Evolutionary conservation across 805 yeast genomes (phyloP), one percentile per base, ranked within the genome.

Genomic region (Candida silvatica): DNA sequence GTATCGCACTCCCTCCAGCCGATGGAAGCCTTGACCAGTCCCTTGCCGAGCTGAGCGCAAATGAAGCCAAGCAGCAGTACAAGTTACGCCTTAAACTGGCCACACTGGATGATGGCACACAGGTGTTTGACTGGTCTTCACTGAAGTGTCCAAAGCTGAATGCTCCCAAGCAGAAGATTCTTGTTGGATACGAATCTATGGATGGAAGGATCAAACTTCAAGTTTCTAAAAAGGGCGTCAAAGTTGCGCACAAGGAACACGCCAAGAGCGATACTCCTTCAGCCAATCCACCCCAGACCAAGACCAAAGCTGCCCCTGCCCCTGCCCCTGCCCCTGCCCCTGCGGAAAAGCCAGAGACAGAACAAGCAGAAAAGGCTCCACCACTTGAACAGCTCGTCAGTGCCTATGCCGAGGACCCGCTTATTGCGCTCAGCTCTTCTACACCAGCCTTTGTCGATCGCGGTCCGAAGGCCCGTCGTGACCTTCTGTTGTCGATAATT

Each of bases 401-500:
- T 16, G 19, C 26, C 8, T 35, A 22, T 26, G 29, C 28, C 16
- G 28, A 22, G 5, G 22, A n/a, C n/a, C n/a, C n/a, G n/a, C n/a
- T n/a, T n/a, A n/a, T n/a, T n/a, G n/a, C n/a, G n/a, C n/a, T n/a
- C n/a, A n/a, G n/a, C n/a, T n/a, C n/a, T n/a, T n/a, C n/a, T n/a
- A n/a, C n/a, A n/a, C n/a, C n/a, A n/a, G n/a, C n/a, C n/a, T n/a
- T n/a, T 20, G 20, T 54, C 4, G 60, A 55, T 37, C 44, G 39
- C 26, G 60, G 60, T 3, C 59, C 58, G 3, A 40, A 25, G 2
- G 40, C 19, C 20, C 49, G 60, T 32, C 38, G 54, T 3, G 37
- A 38, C 3, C 29, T 34, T 8, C 18, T 76, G 15, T 51, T 61
- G 7, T 45, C 72, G 7, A 42, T 76, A 4, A 52, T 57, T 5